Evolutionary conservation across 345 rosid species (phyloP).

Genomic region (Euphorbia pulcherrima): DNA sequence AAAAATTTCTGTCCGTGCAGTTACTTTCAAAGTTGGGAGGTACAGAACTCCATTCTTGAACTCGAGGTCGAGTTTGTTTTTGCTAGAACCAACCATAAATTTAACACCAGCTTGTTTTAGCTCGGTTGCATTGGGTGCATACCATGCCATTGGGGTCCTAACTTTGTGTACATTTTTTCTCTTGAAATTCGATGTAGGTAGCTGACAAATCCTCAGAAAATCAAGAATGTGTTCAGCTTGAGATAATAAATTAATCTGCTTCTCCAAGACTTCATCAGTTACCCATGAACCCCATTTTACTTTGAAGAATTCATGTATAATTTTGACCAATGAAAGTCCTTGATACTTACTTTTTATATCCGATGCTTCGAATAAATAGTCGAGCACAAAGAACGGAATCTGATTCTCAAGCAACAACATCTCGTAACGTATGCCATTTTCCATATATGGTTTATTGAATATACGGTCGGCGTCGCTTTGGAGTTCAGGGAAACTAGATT

Average conservation of each 20-base stretch:
- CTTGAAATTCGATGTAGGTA: not conserved
- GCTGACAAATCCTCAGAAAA: slow-evolving; percentile 2
- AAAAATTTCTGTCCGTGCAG: not conserved
- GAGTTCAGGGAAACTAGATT: too few species aligned
- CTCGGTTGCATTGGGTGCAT: not conserved
- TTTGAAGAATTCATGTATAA: not conserved
- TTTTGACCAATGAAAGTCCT: not conserved
- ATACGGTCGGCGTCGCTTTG: not conserved
- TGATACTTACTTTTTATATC: not conserved
- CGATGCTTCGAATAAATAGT: slow-evolving; percentile 1
- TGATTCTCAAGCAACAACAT: slow-evolving; percentile 32
- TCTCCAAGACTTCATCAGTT: not conserved
- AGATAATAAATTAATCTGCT: not conserved
- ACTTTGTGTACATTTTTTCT: not conserved
- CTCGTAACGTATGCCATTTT: not conserved
- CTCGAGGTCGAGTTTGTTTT: not conserved
- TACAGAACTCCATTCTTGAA: not conserved
- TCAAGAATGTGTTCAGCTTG: slow-evolving; percentile 20
- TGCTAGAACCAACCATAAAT: not conserved
- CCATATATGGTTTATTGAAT: slow-evolving; percentile 10
- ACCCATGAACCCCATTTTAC: not conserved
- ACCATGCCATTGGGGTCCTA: not conserved
- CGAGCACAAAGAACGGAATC: slow-evolving; percentile 22
- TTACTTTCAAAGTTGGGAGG: not conserved
- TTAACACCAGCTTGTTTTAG: too few species aligned